These are phyloP conservation scores for Tuctoria greenei DNA, from an alignment of 176 grass and related monocot species.

Conservation along the genomic window DNA sequence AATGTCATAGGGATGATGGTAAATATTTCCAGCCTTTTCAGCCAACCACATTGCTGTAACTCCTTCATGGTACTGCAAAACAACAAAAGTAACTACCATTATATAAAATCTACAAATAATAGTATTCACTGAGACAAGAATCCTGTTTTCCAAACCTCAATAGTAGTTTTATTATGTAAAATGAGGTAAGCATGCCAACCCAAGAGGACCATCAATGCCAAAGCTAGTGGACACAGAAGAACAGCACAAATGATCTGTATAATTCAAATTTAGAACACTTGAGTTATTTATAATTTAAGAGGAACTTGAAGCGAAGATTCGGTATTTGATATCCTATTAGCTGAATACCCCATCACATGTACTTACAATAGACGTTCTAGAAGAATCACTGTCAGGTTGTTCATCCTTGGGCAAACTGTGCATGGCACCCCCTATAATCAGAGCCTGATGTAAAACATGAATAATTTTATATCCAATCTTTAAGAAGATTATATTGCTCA, in stretches of 20 bases:
- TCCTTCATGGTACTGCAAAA: conserved; percentile 90
- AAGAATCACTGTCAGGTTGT: conserved; percentile 57
- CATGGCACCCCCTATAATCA: conserved; percentile 59
- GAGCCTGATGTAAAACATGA: conserved; percentile 57
- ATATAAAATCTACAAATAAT: conserved; percentile 10
- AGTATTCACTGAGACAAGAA: neutral
- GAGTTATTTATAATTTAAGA: conserved; percentile 15
- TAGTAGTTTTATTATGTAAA: conserved; percentile 98
- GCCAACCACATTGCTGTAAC: conserved; percentile 87
- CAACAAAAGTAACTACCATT: conserved; percentile 21
- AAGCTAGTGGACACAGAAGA: conserved; percentile 67
- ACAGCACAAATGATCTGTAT: conserved; percentile 73
- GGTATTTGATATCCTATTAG: conserved; percentile 1
- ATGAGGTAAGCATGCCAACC: conserved; percentile 94
- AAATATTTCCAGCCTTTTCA: conserved; percentile 85
- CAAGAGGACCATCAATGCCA: conserved; percentile 65
- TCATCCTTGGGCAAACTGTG: conserved; percentile 62
- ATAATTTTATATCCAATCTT: conserved; percentile 31
- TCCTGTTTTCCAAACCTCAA: conserved; percentile 68
- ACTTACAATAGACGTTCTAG: conserved; percentile 89
- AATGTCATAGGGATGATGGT: conserved; percentile 88
- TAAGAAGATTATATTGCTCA: conserved; percentile 18
- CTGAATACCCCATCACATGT: conserved; percentile 17
- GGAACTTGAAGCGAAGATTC: neutral
- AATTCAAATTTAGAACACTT: conserved; percentile 15